Base-by-base conservation (phyloP, 495 filamentous ascomycete species). In the Penicillium macrosclerotiorum region DNA sequence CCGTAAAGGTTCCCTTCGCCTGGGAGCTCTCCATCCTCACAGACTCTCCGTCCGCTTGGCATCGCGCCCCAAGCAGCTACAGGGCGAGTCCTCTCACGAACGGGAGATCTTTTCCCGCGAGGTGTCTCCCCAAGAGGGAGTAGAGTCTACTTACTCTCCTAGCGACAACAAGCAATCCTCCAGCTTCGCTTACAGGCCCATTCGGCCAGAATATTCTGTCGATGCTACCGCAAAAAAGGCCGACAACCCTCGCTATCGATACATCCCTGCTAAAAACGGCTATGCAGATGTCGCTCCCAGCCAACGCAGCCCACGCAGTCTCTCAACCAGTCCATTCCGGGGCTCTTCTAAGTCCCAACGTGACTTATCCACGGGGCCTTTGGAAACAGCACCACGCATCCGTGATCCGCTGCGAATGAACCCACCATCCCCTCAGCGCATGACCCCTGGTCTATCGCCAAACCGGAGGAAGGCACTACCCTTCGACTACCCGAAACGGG, bases 171-270 rank as follows among this genome's bases (percentile, higher is more conserved):
- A n/a, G n/a, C n/a, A n/a, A n/a, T n/a, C n/a, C n/a, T n/a, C 49
- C 3, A 64, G 67, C 8, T 69, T 72, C 34, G 52, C 64, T 5
- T 72, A 72, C 27, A 63, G 57, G 29, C 69, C 65, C 1, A 60
- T 70, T 11, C 58, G 47, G 1, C 60, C 58, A 13, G 63, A 69
- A 29, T 72, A 72, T 32, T 32, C 59, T 0, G 43, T 57, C 16
- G 64, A 72, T 35, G 54, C 67, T n/a, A n/a, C n/a, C 2, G 54
- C 56, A 1, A 63, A 68, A 27, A 64, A 49, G 0, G 34, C 59
- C 0, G 45, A 39, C 5, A 38, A 32, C 8, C 45, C 57, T 23
- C 56, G 61, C 16, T 69, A 71, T 29, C 60, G 55, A 7, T 74
- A 74, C 32, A 65, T 71, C 20, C 68, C 65, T 0, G 62, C 68